Evolutionary conservation across 495 filamentous ascomycete species (phyloP).

Genomic region (Tuber borchii): DNA sequence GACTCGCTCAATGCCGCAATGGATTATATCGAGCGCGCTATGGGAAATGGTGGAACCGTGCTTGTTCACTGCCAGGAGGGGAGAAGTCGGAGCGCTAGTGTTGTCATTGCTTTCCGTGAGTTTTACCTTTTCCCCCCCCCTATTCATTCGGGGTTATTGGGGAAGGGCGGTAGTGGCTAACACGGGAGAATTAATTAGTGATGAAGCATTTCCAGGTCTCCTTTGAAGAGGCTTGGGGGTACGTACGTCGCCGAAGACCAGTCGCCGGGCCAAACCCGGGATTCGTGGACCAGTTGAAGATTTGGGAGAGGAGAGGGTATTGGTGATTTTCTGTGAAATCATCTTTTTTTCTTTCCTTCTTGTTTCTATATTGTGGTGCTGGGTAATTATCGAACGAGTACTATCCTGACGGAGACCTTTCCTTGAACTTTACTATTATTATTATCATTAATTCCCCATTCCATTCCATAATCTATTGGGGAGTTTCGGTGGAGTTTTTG

Average conservation of each 20-base stretch:
- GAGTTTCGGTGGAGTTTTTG: not conserved
- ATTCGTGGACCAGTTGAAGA: conserved; percentile 34
- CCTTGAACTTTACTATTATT: not conserved
- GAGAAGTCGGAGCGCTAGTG: conserved; percentile 30
- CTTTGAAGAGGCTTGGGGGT: conserved; percentile 32
- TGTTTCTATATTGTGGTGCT: not conserved
- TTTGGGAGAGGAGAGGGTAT: conserved; percentile 36
- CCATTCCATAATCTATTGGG: not conserved
- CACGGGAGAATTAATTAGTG: conserved; percentile 5
- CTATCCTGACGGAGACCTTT: not conserved
- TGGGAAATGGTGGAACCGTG: conserved; percentile 26
- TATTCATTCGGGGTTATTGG: not conserved
- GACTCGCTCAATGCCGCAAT: conserved; percentile 33
- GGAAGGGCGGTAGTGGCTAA: not conserved
- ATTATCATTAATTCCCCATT: not conserved
- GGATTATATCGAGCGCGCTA: conserved; percentile 27
- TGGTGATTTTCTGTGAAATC: conserved; percentile 17
- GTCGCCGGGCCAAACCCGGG: conserved; percentile 33
- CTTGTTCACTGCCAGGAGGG: conserved; percentile 33
- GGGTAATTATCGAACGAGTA: not conserved
- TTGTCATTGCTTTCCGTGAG: conserved; percentile 32
- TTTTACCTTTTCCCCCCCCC: not conserved
- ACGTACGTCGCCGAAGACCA: conserved; percentile 30
- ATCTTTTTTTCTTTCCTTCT: not conserved
- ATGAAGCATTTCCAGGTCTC: conserved; percentile 35